Evolutionary conservation across 2,329 filamentous ascomycete genomes (phyloP), one percentile per base, ranked within the genome.

Genomic region (Aureobasidium sp.): DNA sequence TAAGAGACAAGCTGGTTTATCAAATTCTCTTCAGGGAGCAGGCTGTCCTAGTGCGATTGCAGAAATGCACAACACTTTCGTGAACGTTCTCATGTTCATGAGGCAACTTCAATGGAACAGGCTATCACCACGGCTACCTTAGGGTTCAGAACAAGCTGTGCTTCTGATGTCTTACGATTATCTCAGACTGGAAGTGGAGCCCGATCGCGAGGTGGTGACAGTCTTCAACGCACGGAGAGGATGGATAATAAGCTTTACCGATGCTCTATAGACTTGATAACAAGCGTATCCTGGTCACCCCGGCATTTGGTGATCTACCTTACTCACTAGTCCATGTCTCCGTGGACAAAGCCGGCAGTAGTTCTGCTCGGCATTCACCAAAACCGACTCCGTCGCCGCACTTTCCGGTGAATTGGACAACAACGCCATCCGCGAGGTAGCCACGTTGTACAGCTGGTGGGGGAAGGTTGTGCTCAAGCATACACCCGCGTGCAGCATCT

Each of bases 371-470:
- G 62, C 74, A 77, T 37, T 76, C 75, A 1, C 76, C 76, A 65
- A 78, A 77, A 0, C 76, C 76, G 5, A 78, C 69, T 7, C 69
- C 71, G 17, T 74, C 69, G 0, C 72, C 73, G 52, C 72, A 71
- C 29, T 72, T 70, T 3, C 72, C 76, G 10, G 71, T 71, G 20
- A 77, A 69, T 1, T 66, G 67, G 9, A 78, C 72, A 43, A 70
- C 71, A 57, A 78, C 77, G 1, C 75, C 76, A 67, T 79, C 77
- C 34, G 74, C 68, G 12, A 78, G 67, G 66, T 75, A 79, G 12
- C 71, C 67, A 29, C 73, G 64, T 64, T 70, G 71, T 39, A 69
- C 71, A 47, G 63, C 68, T 15, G 70, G 72, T 10, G 74, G 74
- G 24, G 75, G 75, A 68, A 73, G 68, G 1, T 76, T 72, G 39